Percentiles rank a stretch among this genome's conserved stretches.
Conservation (phyloP, 495 filamentous ascomycete species). For the Filosporella fistucella region DNA sequence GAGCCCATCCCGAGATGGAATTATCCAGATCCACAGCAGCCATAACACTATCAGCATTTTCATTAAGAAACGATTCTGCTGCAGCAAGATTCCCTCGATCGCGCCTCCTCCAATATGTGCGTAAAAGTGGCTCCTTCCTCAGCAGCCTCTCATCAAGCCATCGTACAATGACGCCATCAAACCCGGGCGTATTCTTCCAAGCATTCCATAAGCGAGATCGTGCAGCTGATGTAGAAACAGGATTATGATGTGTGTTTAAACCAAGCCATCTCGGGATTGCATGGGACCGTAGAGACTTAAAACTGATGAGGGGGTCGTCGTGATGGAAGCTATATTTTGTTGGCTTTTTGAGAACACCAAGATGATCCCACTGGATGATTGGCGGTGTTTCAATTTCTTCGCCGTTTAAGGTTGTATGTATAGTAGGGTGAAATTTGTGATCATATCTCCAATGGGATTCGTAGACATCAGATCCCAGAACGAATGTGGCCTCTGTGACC, state of each 20-base stretch:
- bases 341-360: slow-evolving; percentile 52
- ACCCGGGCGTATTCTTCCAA: slow-evolving; percentile 54
- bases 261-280: slow-evolving; percentile 41
- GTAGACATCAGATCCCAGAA: slow-evolving; percentile 50
- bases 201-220: slow-evolving; percentile 60
- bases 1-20: slow-evolving; percentile 52
- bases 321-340: slow-evolving; percentile 46
- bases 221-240: slow-evolving; percentile 52
- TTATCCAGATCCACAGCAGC: slow-evolving; percentile 58
- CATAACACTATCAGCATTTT: slow-evolving; percentile 52
- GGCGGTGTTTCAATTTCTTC: slow-evolving; percentile 49
- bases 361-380: slow-evolving; percentile 53
- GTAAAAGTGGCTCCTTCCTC: slow-evolving; percentile 47
- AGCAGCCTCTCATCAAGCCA: slow-evolving; percentile 61
- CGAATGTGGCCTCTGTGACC: slow-evolving; percentile 54
- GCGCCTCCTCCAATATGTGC: slow-evolving; percentile 53
- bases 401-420: slow-evolving; percentile 54
- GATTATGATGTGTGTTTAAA: slow-evolving; percentile 43
- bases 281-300: slow-evolving; percentile 41
- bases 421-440: slow-evolving; percentile 58
- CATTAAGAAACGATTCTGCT: slow-evolving; percentile 52
- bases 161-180: slow-evolving; percentile 57
- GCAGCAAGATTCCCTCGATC: slow-evolving; percentile 47
- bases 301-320: slow-evolving; percentile 54
- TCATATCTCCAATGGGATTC: slow-evolving; percentile 55